These are phyloP conservation scores for Endocalyx cinctus DNA, from an alignment of 2,329 filamentous ascomycete genomes.

Conservation along the genomic window DNA sequence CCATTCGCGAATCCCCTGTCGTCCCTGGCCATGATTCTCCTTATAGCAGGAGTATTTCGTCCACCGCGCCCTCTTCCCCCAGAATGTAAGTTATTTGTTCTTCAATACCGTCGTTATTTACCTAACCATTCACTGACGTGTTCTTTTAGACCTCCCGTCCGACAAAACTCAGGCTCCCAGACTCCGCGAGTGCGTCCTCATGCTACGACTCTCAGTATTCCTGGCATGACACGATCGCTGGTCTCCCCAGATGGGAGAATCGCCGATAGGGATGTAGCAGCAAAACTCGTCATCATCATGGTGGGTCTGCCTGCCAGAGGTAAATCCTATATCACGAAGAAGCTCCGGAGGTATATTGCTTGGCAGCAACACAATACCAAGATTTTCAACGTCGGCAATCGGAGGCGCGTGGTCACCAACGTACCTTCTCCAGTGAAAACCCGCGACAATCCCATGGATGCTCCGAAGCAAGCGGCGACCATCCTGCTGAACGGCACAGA, in stretches of 20 bases:
- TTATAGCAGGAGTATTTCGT: slow-evolving; percentile 52
- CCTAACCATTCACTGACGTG: slow-evolving; percentile 1
- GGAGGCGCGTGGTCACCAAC: slow-evolving; percentile 74
- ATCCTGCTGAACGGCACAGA: slow-evolving; percentile 52
- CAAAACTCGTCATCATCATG: slow-evolving; percentile 98
- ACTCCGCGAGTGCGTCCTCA: slow-evolving; percentile 77
- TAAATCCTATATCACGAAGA: slow-evolving; percentile 99
- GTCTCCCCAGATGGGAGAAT: slow-evolving; percentile 95
- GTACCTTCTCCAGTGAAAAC: slow-evolving; percentile 32
- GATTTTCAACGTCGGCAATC: slow-evolving; percentile 97
- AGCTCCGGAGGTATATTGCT: slow-evolving; percentile 88
- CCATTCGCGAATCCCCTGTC: slow-evolving; percentile 25
- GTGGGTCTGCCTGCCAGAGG: slow-evolving; percentile 91
- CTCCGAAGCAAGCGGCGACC: slow-evolving; percentile 48
- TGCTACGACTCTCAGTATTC: slow-evolving; percentile 94
- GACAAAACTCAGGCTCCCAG: slow-evolving; percentile 69
- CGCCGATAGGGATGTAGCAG: slow-evolving; percentile 86
- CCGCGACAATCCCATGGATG: slow-evolving; percentile 32
- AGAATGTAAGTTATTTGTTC: slow-evolving; percentile 46
- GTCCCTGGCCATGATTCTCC: slow-evolving; percentile 51
- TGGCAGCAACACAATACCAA: slow-evolving; percentile 95
- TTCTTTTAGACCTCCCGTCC: slow-evolving; percentile 54
- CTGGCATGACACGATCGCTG: slow-evolving; percentile 90
- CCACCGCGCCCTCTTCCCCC: slow-evolving; percentile 55
- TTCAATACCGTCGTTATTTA: neutral